These are phyloP conservation scores for Macadamia tetraphylla DNA, from an alignment of 164 flowering plant genomes.

Conservation along the genomic window DNA sequence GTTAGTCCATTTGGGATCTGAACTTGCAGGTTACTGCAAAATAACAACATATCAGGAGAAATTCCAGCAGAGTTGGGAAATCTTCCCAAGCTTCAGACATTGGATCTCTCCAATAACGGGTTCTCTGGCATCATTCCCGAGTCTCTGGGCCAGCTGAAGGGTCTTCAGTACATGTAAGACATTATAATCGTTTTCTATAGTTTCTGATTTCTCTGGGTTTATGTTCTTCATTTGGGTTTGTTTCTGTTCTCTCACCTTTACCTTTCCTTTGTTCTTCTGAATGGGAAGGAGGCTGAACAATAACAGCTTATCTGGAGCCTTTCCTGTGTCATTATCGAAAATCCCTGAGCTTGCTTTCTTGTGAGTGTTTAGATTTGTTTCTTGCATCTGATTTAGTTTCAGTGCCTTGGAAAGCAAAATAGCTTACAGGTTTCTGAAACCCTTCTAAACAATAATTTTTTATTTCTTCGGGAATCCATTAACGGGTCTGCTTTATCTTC, in stretches of 20 bases:
- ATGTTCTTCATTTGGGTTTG: slow-evolving; percentile 7
- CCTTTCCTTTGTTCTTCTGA: slow-evolving; percentile 8
- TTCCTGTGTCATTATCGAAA: slow-evolving; percentile 68
- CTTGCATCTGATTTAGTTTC: slow-evolving; percentile 5
- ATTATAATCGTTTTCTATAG: neutral
- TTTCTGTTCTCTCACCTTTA: slow-evolving; percentile 7
- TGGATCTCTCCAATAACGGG: slow-evolving; percentile 83
- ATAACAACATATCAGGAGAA: slow-evolving; percentile 76
- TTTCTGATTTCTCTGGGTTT: neutral
- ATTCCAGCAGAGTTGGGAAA: slow-evolving; percentile 70
- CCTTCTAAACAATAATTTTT: neutral
- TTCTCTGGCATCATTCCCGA: slow-evolving; percentile 56
- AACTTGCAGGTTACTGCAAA: slow-evolving; percentile 66
- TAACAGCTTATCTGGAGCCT: slow-evolving; percentile 76
- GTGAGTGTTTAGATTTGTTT: slow-evolving; percentile 49
- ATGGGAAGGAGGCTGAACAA: slow-evolving; percentile 79
- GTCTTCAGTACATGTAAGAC: slow-evolving; percentile 78
- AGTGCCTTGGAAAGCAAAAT: slow-evolving; percentile 14
- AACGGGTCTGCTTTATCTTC: slow-evolving; percentile 9
- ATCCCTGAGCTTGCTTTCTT: slow-evolving; percentile 76
- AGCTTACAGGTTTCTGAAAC: slow-evolving; percentile 6
- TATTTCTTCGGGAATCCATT: slow-evolving; percentile 8
- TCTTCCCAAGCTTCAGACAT: slow-evolving; percentile 64
- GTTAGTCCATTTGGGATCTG: neutral
- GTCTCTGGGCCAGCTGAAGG: slow-evolving; percentile 51